These are phyloP conservation scores for Lyophyllum atratum DNA, from an alignment of 768 basidiomycete species.

Conservation along the genomic window DNA sequence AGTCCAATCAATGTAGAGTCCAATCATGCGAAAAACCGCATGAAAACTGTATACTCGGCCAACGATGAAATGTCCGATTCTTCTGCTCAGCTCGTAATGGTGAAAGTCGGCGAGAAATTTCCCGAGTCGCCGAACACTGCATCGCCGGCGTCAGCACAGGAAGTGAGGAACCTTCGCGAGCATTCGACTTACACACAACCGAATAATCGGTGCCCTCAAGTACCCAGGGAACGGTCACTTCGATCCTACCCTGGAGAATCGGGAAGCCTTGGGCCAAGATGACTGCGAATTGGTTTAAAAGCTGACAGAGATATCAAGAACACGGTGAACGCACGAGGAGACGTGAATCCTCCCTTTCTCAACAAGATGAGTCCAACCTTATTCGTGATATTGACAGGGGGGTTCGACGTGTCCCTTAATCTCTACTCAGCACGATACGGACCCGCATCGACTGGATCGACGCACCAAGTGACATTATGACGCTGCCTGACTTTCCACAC, in stretches of 20 bases:
- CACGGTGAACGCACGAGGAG: slow-evolving; percentile 14
- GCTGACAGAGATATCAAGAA: background rate
- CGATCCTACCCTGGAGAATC: slow-evolving; percentile 25
- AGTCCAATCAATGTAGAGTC: no score
- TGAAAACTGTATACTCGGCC: no score
- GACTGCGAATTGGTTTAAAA: slow-evolving; percentile 6
- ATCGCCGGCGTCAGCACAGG: background rate
- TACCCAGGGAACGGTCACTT: slow-evolving; percentile 28
- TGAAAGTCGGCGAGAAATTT: slow-evolving; percentile 34
- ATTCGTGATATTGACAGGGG: slow-evolving; percentile 42
- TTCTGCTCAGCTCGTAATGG: slow-evolving; percentile 21
- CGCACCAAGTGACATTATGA: slow-evolving; percentile 41
- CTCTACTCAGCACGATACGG: background rate
- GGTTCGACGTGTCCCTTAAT: slow-evolving; percentile 11
- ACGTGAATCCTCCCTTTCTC: slow-evolving; percentile 27
- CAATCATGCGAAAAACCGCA: no score
- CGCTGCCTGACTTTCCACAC: slow-evolving; percentile 37
- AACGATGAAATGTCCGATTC: no score
- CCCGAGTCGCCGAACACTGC: slow-evolving; percentile 57
- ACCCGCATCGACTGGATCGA: background rate
- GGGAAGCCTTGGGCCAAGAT: slow-evolving; percentile 24
- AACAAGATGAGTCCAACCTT: slow-evolving; percentile 33
- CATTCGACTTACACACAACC: slow-evolving; percentile 24
- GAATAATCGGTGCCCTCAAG: slow-evolving; percentile 22
- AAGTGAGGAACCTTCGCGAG: background rate